Conservation (phyloP, 2,329 filamentous ascomycete species). For the Fusarium sp. region DNA sequence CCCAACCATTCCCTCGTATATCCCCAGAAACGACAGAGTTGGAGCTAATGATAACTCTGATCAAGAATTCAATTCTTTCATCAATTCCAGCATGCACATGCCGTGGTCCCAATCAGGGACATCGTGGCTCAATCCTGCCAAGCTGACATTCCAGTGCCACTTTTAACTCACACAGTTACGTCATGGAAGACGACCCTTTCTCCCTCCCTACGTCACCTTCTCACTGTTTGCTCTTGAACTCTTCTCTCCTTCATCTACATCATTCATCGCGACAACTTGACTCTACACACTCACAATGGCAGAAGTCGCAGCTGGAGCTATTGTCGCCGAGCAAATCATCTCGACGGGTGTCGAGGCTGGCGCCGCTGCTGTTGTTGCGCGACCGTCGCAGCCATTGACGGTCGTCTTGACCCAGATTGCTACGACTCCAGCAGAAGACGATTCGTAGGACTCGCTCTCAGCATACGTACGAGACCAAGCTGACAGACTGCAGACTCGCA, state of each 20-base stretch:
- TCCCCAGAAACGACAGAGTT: not conserved
- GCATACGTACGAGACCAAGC: not conserved
- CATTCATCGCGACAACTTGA: not conserved
- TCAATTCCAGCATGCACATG: not conserved
- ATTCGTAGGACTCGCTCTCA: slow-evolving; percentile 8
- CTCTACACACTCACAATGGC: slow-evolving; percentile 22
- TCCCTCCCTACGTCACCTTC: slow-evolving; percentile 2
- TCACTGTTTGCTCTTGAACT: not conserved
- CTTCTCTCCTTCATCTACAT: not conserved
- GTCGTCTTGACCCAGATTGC: slow-evolving; percentile 38
- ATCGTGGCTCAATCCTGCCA: not conserved
- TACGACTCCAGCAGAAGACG: slow-evolving; percentile 14
- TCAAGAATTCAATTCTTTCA: not conserved
- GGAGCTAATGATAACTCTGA: not conserved
- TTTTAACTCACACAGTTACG: not conserved
- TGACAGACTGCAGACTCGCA: not conserved
- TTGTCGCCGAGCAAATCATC: slow-evolving; percentile 34
- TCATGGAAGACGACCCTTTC: not conserved
- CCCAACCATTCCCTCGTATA: not conserved
- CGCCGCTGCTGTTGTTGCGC: slow-evolving; percentile 27
- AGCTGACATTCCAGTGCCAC: not conserved
- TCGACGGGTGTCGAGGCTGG: slow-evolving; percentile 35
- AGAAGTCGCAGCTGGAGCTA: slow-evolving; percentile 34
- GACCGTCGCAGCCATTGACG: slow-evolving; percentile 34
- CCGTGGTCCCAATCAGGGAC: not conserved